Percentiles rank a stretch among this genome's conserved stretches.
These are phyloP conservation scores for Allium cepa DNA, from an alignment of 106 monocot genomes.

Conservation along the genomic window DNA sequence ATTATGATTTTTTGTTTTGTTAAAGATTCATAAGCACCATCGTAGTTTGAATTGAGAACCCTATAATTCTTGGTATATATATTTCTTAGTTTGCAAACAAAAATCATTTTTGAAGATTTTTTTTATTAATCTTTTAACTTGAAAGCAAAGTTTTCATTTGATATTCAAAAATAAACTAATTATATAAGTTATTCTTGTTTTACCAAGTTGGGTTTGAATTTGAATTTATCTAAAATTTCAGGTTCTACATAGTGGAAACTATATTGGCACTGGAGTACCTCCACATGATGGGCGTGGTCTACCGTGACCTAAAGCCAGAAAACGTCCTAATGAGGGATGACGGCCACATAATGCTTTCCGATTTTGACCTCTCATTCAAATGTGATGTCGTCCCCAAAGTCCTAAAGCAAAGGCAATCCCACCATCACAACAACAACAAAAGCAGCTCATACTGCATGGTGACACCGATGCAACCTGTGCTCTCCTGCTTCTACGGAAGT, in stretches of 20 bases:
- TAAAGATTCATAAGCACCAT: too few relatives aligned
- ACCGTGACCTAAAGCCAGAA: constrained; percentile 90
- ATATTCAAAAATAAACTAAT: too few relatives aligned
- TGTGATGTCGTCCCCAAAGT: constrained; percentile 82
- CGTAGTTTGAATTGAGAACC: too few relatives aligned
- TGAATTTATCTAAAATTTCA: neutral
- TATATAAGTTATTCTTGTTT: too few relatives aligned
- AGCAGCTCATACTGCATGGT: constrained; percentile 28
- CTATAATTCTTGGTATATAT: too few relatives aligned
- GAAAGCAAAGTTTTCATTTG: too few relatives aligned
- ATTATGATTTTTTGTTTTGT: too few relatives aligned
- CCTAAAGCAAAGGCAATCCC: constrained; percentile 15
- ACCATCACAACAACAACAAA: neutral
- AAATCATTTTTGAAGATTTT: too few relatives aligned
- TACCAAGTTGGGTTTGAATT: too few relatives aligned
- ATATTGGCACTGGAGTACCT: constrained; percentile 81
- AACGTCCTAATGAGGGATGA: constrained; percentile 86
- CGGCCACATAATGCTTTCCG: constrained; percentile 98
- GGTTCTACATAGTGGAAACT: constrained; percentile 85
- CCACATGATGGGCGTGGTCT: constrained; percentile 95
- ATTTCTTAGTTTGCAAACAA: too few relatives aligned
- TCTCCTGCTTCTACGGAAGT: constrained; percentile 60
- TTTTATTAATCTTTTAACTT: too few relatives aligned
- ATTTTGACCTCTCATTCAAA: constrained; percentile 88
- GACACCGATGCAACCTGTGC: constrained; percentile 64